Base-by-base conservation (phyloP, 768 basidiomycete species). In the Baorangia bicolor region DNA sequence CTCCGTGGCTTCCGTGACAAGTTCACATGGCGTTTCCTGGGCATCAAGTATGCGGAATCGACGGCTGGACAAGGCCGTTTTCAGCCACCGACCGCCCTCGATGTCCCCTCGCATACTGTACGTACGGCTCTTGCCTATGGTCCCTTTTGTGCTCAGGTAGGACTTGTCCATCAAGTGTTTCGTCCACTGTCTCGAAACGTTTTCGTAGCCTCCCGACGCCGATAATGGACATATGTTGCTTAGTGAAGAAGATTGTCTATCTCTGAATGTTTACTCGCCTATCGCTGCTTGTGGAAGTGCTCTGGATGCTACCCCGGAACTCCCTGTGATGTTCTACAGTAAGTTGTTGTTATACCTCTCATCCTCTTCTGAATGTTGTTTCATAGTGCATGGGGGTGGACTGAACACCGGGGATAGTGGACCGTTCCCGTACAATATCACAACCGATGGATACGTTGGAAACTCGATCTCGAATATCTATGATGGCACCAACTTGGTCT, bases 401-500 rank as follows among this genome's bases (percentile, higher is more conserved):
- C 42, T 64, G 6, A 64, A 39, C 16, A 49, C 50, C 20, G 64
- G 62, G 16, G 37, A 58, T 40, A 58, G 45, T 37, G 59, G 64
- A 0, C 62, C 62, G 12, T 64, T 67, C 39, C 56, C 48, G 1
- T 64, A 52, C 53, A 66, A 60, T 39, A 57, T 51, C 63, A 68
- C 63, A 1, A 65, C 51, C 5, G 12, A 33, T 45, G 66, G 60
- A 23, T 68, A 59, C 31, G 57, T 59, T 34, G 57, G 66, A 38
- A 53, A 40, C 33, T 65, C 66, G 4, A 51, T 43, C 23, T 33
- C 65, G 7, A 64, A 66, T 28, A 27, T 66, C 4, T 64, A 57
- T n/a, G 63, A 66, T 43, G 62, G 65, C 10, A 62, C 65, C 40
- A 64, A 66, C 50, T 44, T 64, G 34, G 62, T 67, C 14, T 67